phyloP scores from a whole-genome alignment of 2,329 filamentous ascomycete genomes.

The Curvularia eragrostidis region DNA sequence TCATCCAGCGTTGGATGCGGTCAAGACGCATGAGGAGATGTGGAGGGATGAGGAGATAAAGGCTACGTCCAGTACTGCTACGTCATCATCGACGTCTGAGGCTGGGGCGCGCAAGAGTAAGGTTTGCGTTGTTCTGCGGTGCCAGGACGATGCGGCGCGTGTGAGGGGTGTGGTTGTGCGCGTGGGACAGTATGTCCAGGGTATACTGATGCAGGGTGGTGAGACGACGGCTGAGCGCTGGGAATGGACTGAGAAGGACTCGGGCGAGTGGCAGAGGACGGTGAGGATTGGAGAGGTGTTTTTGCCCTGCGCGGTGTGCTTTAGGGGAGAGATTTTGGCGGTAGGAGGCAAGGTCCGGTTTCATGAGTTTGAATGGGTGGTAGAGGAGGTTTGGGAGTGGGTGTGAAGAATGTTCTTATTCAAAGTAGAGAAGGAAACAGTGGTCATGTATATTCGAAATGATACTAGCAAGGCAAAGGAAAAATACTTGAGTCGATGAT shows the following conservation, averaged over 20 bases:
- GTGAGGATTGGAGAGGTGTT: conserved; percentile 50
- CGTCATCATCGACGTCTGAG: not conserved
- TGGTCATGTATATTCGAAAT: too few relatives aligned
- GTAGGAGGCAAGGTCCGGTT: conserved; percentile 42
- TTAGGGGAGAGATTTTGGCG: conserved; percentile 38
- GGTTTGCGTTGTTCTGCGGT: conserved; percentile 51
- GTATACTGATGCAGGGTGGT: conserved; percentile 57
- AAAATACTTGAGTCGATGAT: not conserved
- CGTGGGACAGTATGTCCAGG: conserved; percentile 64
- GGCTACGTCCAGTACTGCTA: conserved; percentile 9
- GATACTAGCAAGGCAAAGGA: not conserved
- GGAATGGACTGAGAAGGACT: conserved; percentile 46
- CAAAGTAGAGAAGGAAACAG: too few relatives aligned
- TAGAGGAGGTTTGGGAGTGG: conserved; percentile 48
- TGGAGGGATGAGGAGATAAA: conserved; percentile 61
- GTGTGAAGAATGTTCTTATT: not conserved
- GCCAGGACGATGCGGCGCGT: conserved; percentile 43
- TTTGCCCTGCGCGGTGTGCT: conserved; percentile 51
- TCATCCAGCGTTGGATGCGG: conserved; percentile 61
- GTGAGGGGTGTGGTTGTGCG: conserved; percentile 61
- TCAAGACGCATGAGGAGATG: conserved; percentile 69
- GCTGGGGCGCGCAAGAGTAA: conserved; percentile 13
- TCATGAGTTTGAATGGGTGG: conserved; percentile 47
- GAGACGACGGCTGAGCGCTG: conserved; percentile 62
- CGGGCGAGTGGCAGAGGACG: conserved; percentile 47